Percentiles rank a stretch among this genome's conserved stretches.
Conservation (phyloP, 2,329 filamentous ascomycete genomes). For the Penicillium sclerotigenum region DNA sequence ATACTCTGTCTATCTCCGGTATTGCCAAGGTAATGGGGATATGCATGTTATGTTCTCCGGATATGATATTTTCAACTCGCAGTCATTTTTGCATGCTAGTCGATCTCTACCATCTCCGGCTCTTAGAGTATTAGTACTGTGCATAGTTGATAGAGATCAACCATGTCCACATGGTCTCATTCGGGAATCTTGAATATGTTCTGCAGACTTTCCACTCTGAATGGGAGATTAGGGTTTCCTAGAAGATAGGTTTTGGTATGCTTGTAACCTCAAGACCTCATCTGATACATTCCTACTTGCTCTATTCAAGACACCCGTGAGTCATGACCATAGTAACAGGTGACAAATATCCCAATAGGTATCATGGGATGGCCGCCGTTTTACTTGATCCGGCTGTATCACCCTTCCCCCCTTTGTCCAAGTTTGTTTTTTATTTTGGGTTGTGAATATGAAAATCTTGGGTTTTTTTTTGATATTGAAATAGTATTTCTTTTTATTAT, state of each 20-base stretch:
- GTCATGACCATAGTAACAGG: constrained; percentile 25
- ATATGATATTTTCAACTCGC: constrained; percentile 12
- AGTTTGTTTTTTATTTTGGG: constrained; percentile 12
- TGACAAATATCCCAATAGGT: constrained; percentile 20
- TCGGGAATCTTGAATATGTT: constrained; percentile 15
- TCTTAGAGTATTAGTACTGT: not conserved
- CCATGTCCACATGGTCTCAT: constrained; percentile 19
- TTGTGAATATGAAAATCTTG: not conserved
- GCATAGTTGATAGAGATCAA: constrained; percentile 18
- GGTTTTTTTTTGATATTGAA: not conserved
- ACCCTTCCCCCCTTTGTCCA: constrained; percentile 24
- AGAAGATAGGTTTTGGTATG: constrained; percentile 11
- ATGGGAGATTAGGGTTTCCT: constrained; percentile 17
- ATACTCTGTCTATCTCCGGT: not conserved
- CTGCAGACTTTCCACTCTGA: not conserved
- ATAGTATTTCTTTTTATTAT: not conserved
- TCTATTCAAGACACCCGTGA: constrained; percentile 16
- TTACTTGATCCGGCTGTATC: constrained; percentile 28
- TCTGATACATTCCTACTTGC: constrained; percentile 27
- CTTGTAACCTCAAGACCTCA: constrained; percentile 22
- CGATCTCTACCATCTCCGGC: constrained; percentile 19
- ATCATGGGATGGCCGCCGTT: constrained; percentile 26
- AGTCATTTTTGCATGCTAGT: constrained; percentile 2
- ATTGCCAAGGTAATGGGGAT: constrained; percentile 6
- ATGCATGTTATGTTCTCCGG: constrained; percentile 10